Evolutionary conservation across 1,139 yeast species (phyloP), one percentile per base, ranked within the genome.

Genomic region (Nakaseomyces bracarensis): DNA sequence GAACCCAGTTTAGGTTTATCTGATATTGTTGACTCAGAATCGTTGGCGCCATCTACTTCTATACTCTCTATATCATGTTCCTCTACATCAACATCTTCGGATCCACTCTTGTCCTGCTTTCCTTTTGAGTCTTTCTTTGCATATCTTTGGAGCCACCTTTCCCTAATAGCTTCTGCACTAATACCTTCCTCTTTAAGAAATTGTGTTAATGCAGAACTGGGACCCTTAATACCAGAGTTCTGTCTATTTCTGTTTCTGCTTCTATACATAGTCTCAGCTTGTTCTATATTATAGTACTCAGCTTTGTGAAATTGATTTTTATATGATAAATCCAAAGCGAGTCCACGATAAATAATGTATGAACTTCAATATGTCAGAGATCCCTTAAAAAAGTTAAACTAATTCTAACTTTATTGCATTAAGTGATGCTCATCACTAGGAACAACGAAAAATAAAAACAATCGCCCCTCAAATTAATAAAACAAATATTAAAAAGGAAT

Each of bases 171-270:
- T 48, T 77, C 86, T 0, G 96, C 84, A 55, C 68, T 83, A 63
- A 89, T 89, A 33, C 96, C 96, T 60, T 87, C 96, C 44, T 82
- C 77, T 40, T 82, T 67, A 46, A 82, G 68, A 55, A 82, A 82
- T 57, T 79, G 86, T 0, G 91, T 82, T 50, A 82, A 67, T 0
- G 93, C 93, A 50, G 85, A 77, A 64, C 80, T 81, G 6, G 93
- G 91, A 0, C 91, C 91, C 46, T 78, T 68, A 31, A 82, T 82
- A 14, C 74, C 75, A 18, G 66, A 54, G 27, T 54, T 52, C 9
- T 30, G 20, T n/a, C 25, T 30, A 4, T 23, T 22, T 11, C 19
- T 23, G 29, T 18, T 29, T 15, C 36, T 38, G 7, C 34, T 15
- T 6, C 19, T 29, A 10, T 31, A 20, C 40, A 29, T 20, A 19